These are phyloP conservation scores for Macadamia integrifolia DNA, from an alignment of 164 flowering plant genomes.

Conservation along the genomic window DNA sequence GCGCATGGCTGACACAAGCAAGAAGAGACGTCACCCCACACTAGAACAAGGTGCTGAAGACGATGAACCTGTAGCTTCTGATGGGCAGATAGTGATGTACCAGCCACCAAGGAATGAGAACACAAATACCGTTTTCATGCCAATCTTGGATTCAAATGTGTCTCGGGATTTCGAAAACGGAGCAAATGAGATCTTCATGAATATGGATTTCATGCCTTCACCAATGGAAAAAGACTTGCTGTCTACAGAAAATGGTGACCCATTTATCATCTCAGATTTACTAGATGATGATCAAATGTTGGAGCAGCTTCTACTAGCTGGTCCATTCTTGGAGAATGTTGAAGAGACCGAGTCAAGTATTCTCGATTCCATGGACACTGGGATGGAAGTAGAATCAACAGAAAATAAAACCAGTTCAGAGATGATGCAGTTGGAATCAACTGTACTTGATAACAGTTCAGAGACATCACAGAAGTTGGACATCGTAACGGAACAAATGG, in stretches of 20 bases:
- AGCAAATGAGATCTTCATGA: constrained; percentile 39
- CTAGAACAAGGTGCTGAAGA: constrained; percentile 35
- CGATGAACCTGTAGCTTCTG: constrained; percentile 25
- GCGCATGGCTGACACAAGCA: constrained; percentile 43
- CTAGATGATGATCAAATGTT: constrained; percentile 31
- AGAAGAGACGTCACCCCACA: constrained; percentile 21
- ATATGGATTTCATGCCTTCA: constrained; percentile 36
- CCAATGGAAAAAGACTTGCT: constrained; percentile 36
- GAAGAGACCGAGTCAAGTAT: constrained; percentile 13
- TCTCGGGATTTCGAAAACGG: constrained; percentile 35
- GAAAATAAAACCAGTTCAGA: too few relatives aligned
- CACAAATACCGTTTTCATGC: constrained; percentile 16
- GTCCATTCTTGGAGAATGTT: constrained; percentile 23
- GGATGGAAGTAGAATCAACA: constrained; percentile 18
- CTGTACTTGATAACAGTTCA: constrained; percentile 4
- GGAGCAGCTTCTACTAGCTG: constrained; percentile 42
- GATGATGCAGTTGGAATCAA: constrained; percentile 16
- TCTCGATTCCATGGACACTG: constrained; percentile 13
- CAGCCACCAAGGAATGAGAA: constrained; percentile 33
- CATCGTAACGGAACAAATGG: constrained; percentile 34
- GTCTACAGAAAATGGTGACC: constrained; percentile 28
- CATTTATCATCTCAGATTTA: constrained; percentile 32
- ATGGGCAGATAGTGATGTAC: constrained; percentile 48
- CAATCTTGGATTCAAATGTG: constrained; percentile 17
- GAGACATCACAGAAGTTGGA: constrained; percentile 23